Evolutionary conservation across 768 basidiomycete genomes (phyloP), one percentile per base, ranked within the genome.

Genomic region (Panaeolus papilionaceus): DNA sequence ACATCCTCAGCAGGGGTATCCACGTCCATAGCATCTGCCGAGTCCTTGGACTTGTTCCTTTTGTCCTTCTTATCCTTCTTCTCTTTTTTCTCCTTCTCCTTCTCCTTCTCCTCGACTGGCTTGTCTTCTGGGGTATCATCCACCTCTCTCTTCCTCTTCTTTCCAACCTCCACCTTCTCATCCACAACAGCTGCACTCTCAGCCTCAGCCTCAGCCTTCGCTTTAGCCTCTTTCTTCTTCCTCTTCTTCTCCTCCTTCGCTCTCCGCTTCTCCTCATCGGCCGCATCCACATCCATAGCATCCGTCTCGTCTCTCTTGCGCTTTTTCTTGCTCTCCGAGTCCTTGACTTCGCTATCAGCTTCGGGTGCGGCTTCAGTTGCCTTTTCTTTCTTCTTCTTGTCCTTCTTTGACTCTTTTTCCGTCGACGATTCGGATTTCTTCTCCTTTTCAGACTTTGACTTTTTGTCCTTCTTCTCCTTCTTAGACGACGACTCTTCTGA

Each of bases 191-290:
- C 65, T 51, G 67, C 51, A 38, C 61, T 63, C 44, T 26, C 64
- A 47, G 47, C 38, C 61, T 63, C 38, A 47, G 23, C 38, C 62
- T 37, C 38, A 47, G 23, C 45, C 62, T 37, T 38, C 62, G 67
- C 66, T 44, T 69, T 68, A 61, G 64, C 69, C 33, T 75, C 71
- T 63, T 74, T 70, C 51, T 73, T 73, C 66, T 70, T 76, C 68
- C 77, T 78, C 65, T 75, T 75, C 54, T 78, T 77, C 70, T 58
- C 54, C 14, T 58, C 54, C 54, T 58, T 58, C 14, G 54, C 54
- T 33, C 33, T 58, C 54, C 28, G 26, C 14, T 58, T 58, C 54
- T 58, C 54, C 26, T 58, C 54, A 12, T 58, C 54, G 37, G 54
- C 33, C 4, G 33, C 54, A 23, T 58, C 54, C 4, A 33, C 54